Evolutionary conservation across 2,329 filamentous ascomycete genomes (phyloP).

Genomic region (Beauveria pseudobassiana): DNA sequence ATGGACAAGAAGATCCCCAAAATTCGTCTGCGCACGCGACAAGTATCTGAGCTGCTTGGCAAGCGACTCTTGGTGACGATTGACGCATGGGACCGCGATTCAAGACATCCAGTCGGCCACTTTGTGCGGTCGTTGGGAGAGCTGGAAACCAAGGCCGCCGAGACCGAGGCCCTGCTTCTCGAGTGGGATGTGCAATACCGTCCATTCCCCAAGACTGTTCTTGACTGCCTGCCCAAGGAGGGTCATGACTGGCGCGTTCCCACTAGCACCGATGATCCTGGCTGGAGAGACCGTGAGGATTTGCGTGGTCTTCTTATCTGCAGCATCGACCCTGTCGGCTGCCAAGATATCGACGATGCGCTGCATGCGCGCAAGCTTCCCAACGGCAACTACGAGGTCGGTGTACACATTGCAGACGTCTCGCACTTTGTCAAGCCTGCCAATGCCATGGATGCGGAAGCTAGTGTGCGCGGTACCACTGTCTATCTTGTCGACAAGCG

Average conservation of each 20-base stretch:
- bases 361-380: constrained; percentile 77
- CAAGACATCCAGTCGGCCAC: constrained; percentile 85
- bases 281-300: constrained; percentile 81
- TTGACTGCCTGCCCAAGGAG: constrained; percentile 86
- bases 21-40: constrained; percentile 84
- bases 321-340: constrained; percentile 93
- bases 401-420: constrained; percentile 98
- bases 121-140: constrained; percentile 90
- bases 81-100: constrained; percentile 91
- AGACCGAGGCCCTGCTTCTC: constrained; percentile 87
- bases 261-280: constrained; percentile 66
- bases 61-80: constrained; percentile 91
- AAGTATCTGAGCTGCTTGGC: constrained; percentile 80
- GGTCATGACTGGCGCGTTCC: constrained; percentile 94
- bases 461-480: constrained; percentile 87
- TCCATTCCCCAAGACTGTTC: constrained; percentile 89
- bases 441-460: constrained; percentile 95
- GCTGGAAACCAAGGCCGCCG: constrained; percentile 92
- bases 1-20: constrained; percentile 99
- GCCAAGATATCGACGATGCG: constrained; percentile 97
- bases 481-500: constrained; percentile 98
- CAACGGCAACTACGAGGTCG: constrained; percentile 92
- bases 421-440: constrained; percentile 97
- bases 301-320: constrained; percentile 82
- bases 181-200: constrained; percentile 98